phyloP scores from a whole-genome alignment of 1,284 basidiomycete species.

The Ustilago shanxiensis region DNA sequence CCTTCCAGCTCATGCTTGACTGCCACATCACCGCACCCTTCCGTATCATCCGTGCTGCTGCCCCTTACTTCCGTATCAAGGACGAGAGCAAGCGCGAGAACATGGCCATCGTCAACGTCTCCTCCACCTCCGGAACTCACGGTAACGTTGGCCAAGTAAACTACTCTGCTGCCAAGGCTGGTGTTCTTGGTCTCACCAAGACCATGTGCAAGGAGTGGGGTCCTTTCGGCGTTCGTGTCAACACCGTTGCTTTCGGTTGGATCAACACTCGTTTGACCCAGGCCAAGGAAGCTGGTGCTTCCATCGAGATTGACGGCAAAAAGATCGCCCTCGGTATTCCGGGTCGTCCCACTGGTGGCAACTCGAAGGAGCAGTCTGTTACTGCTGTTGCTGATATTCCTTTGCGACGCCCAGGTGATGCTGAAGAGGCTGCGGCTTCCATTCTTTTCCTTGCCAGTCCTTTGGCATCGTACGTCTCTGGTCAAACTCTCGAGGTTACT shows the following conservation, averaged over 20 bases:
- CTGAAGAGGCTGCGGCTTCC: slow-evolving; percentile 81
- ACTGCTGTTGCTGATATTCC: slow-evolving; percentile 76
- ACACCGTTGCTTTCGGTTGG: slow-evolving; percentile 82
- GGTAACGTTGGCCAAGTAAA: slow-evolving; percentile 81
- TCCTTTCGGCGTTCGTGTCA: slow-evolving; percentile 78
- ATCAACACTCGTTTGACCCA: slow-evolving; percentile 79
- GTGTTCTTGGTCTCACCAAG: slow-evolving; percentile 78
- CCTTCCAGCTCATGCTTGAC: slow-evolving; percentile 84
- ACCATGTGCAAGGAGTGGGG: slow-evolving; percentile 91
- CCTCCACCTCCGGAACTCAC: slow-evolving; percentile 58
- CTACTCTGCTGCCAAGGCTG: slow-evolving; percentile 73
- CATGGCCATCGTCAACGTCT: slow-evolving; percentile 71
- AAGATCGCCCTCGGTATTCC: slow-evolving; percentile 80
- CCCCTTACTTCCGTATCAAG: slow-evolving; percentile 86
- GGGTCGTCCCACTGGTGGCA: slow-evolving; percentile 74
- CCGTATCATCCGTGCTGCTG: slow-evolving; percentile 83
- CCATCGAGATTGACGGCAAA: slow-evolving; percentile 84
- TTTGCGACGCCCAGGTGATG: slow-evolving; percentile 79
- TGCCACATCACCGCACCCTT: slow-evolving; percentile 76
- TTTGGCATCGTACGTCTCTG: slow-evolving; percentile 82
- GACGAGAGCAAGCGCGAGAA: slow-evolving; percentile 75
- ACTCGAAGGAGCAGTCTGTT: slow-evolving; percentile 73
- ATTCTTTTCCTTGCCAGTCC: slow-evolving; percentile 75
- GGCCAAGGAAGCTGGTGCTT: slow-evolving; percentile 81
- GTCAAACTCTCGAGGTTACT: slow-evolving; percentile 77